Conservation (phyloP, 495 filamentous ascomycete species). For the Thermothielavioides terrestris region DNA sequence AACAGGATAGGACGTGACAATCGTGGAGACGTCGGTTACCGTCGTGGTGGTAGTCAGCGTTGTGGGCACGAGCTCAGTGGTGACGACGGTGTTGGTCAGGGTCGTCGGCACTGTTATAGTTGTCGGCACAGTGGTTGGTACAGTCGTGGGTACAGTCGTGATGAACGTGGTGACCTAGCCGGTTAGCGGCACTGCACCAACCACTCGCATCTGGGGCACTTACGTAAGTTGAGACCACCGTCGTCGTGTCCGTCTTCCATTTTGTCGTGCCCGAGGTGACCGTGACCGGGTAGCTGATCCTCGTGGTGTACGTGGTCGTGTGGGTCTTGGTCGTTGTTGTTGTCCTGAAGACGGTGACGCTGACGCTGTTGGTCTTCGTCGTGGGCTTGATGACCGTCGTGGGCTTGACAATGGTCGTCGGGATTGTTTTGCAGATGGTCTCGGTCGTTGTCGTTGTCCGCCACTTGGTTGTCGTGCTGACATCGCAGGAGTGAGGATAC, state of each 20-base stretch:
- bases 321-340: constrained; percentile 2
- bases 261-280: constrained; percentile 5
- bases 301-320: not conserved
- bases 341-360: constrained; percentile 5
- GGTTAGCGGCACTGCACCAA: not conserved
- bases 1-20: constrained; percentile 17
- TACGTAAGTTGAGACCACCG: too few relatives aligned
- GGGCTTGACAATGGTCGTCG: constrained; percentile 11
- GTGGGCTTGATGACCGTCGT: constrained; percentile 6
- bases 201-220: too few relatives aligned
- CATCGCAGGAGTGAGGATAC: constrained; percentile 13
- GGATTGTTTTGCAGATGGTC: constrained; percentile 6
- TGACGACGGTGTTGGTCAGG: not conserved
- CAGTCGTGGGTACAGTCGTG: not conserved
- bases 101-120: constrained; percentile 2
- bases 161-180: not conserved
- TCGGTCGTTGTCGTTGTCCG: constrained; percentile 16
- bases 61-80: constrained; percentile 3
- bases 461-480: constrained; percentile 20
- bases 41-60: constrained; percentile 13
- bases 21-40: constrained; percentile 10
- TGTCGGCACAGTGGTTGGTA: not conserved
- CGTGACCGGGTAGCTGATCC: constrained; percentile 6
- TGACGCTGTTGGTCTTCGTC: not conserved
- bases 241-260: not conserved